Percentiles rank a stretch among this genome's conserved stretches.
These are phyloP conservation scores for Sungouiella thailandica DNA, from an alignment of 805 yeast genomes.

Conservation along the genomic window DNA sequence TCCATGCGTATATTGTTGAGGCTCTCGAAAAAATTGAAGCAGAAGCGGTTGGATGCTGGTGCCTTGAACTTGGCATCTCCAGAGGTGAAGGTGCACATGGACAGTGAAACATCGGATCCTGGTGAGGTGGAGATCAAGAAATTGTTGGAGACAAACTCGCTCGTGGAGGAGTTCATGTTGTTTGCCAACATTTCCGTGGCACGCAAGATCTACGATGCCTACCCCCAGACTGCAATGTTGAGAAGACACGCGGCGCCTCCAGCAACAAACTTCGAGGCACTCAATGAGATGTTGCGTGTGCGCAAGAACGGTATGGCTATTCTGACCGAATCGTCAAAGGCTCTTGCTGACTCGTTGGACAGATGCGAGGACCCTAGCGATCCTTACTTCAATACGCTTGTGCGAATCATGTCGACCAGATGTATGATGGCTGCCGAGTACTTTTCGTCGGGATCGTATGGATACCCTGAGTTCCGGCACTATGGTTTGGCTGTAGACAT, in stretches of 20 bases:
- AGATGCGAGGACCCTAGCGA: slow-evolving; percentile 78
- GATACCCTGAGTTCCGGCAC: slow-evolving; percentile 89
- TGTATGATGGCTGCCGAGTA: slow-evolving; percentile 99
- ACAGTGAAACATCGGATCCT: slow-evolving; percentile 95
- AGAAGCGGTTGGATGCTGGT: slow-evolving; percentile 86
- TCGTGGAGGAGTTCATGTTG: slow-evolving; percentile 98
- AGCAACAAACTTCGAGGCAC: slow-evolving; percentile 79
- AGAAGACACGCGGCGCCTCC: slow-evolving; percentile 99
- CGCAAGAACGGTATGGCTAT: slow-evolving; percentile 67
- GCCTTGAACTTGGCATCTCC: slow-evolving; percentile 97
- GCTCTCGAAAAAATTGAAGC: slow-evolving; percentile 80
- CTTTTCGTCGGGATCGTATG: slow-evolving; percentile 84
- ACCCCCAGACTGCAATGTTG: slow-evolving; percentile 97
- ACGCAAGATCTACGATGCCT: slow-evolving; percentile 82
- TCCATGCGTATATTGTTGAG: slow-evolving; percentile 81
- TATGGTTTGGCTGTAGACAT: slow-evolving; percentile 97
- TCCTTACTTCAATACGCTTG: slow-evolving; percentile 85
- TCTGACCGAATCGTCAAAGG: slow-evolving; percentile 79
- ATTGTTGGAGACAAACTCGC: slow-evolving; percentile 83
- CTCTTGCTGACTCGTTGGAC: slow-evolving; percentile 91
- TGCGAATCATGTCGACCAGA: slow-evolving; percentile 95
- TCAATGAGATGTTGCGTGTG: slow-evolving; percentile 83
- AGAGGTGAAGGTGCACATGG: slow-evolving; percentile 96
- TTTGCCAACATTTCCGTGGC: slow-evolving; percentile 96
- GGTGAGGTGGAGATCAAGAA: slow-evolving; percentile 90